Evolutionary conservation across 352 stramenopile genomes (phyloP).

Genomic region (Globisporangium okanoganense): DNA sequence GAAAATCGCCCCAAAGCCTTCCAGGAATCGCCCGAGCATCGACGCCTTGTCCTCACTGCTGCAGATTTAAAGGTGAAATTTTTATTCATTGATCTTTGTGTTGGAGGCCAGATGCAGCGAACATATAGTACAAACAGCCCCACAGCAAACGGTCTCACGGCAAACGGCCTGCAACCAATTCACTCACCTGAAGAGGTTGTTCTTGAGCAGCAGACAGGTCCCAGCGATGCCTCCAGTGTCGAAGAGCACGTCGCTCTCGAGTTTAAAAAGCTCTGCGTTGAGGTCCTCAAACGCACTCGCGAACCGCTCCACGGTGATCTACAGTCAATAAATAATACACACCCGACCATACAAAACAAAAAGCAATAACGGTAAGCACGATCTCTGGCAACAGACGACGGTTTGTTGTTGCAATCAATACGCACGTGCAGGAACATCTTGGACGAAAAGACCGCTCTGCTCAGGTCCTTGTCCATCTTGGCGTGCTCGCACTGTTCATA

Average conservation of each 20-base stretch:
- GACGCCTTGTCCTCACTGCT: constrained; percentile 25
- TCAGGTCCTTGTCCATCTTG: constrained; percentile 28
- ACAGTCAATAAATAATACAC: not conserved
- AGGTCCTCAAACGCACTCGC: constrained; percentile 41
- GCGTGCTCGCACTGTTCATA: constrained; percentile 19
- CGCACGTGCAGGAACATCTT: constrained; percentile 60
- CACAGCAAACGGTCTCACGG: no score
- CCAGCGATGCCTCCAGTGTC: constrained; percentile 53
- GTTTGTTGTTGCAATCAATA: not conserved
- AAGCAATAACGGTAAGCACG: not conserved
- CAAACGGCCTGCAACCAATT: no score
- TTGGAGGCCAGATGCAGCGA: not conserved
- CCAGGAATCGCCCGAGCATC: constrained; percentile 41
- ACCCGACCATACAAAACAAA: not conserved
- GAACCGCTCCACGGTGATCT: constrained; percentile 69
- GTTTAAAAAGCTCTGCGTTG: constrained; percentile 60
- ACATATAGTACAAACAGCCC: not conserved
- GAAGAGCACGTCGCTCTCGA: constrained; percentile 65
- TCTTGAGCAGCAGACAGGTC: constrained; percentile 35
- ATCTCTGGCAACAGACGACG: not conserved
- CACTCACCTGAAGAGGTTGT: constrained; percentile 46
- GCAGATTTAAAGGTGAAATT: not conserved
- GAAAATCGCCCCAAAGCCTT: constrained; percentile 46
- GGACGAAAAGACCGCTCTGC: constrained; percentile 46
- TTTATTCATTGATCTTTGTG: not conserved